Evolutionary conservation across 129 eudicot genomes (phyloP).

Genomic region (Lactuca sativa): DNA sequence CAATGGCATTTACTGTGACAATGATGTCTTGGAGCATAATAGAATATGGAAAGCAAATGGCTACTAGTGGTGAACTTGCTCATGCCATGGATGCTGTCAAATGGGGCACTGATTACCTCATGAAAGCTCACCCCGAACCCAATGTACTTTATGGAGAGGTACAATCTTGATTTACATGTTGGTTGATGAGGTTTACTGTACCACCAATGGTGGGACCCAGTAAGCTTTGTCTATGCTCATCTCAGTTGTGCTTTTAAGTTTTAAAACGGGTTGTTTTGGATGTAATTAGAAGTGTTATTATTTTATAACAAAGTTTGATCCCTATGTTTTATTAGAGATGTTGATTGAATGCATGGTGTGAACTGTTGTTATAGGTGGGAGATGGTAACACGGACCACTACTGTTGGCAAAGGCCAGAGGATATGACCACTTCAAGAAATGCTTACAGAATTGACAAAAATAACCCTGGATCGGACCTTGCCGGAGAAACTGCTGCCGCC

Average conservation of each 20-base stretch:
- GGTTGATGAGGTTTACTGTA: neutral
- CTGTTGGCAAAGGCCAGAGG: slow-evolving; percentile 95
- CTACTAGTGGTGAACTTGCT: slow-evolving; percentile 44
- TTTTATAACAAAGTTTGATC: neutral
- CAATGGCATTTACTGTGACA: slow-evolving; percentile 87
- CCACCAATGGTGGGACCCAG: slow-evolving; percentile 1
- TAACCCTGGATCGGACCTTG: slow-evolving; percentile 80
- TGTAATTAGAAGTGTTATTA: no score
- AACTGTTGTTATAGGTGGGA: slow-evolving; percentile 52
- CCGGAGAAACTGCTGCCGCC: slow-evolving; percentile 90
- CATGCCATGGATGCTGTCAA: slow-evolving; percentile 69
- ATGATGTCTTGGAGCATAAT: slow-evolving; percentile 83
- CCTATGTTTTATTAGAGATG: neutral
- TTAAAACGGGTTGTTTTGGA: neutral
- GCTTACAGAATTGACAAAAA: slow-evolving; percentile 62
- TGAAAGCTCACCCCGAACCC: slow-evolving; percentile 71
- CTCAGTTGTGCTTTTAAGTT: neutral
- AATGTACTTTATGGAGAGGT: slow-evolving; percentile 71
- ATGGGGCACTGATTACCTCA: slow-evolving; percentile 89
- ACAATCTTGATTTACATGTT: slow-evolving; percentile 7
- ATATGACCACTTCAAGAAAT: slow-evolving; percentile 79
- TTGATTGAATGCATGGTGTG: slow-evolving; percentile 16
- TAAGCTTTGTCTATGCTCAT: neutral
- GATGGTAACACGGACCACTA: slow-evolving; percentile 77
- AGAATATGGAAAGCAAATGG: slow-evolving; percentile 46